Evolutionary conservation across 1,139 yeast genomes (phyloP), one percentile per base, ranked within the genome.

Genomic region (Scheffersomyces cryptocercus): DNA sequence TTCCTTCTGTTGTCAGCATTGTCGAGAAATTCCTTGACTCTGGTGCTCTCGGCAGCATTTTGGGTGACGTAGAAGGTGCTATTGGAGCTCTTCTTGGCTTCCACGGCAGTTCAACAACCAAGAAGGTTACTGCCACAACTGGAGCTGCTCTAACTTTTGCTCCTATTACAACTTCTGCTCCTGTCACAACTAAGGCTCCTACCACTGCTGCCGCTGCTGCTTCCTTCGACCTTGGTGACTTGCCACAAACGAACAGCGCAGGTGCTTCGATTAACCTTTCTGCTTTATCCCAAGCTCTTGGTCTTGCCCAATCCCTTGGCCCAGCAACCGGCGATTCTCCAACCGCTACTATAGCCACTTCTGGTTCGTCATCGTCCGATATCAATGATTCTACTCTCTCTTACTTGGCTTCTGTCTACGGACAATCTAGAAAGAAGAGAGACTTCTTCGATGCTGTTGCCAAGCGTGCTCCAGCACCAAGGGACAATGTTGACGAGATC

Each of bases 1-100:
- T 66, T 42, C 69, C 71, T 35, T 58, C 65, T 32, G 52, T 65
- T 31, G 50, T 58, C 30, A 44, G 46, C 10, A 62, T 67, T 43
- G 59, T 53, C 35, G 54, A 51, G 39, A 55, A 61, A 29, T 49
- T 63, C 14, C 46, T 66, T 42, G 44, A 50, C 28, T 47, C 59
- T 11, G 62, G 61, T 12, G 57, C 50, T 8, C 49, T 63, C 32
- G 51, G 54, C 41, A 6, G 20, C 12, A 13, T 31, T 31, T 20
- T 31, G 10, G 35, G 14, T 34, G 39, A 12, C 10, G 30, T 31
- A 14, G 35, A 20, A 39, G 39, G 15, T 12, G 30, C 26, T 10
- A 33, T 38, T 36, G 47, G 44, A 20, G 37, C 30, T 28, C 30
- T 39, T 6, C 31, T 43, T 16, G 36, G 35, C 13, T 33, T 39